Conservation (phyloP, 768 basidiomycete species). For the Collybia nuda region DNA sequence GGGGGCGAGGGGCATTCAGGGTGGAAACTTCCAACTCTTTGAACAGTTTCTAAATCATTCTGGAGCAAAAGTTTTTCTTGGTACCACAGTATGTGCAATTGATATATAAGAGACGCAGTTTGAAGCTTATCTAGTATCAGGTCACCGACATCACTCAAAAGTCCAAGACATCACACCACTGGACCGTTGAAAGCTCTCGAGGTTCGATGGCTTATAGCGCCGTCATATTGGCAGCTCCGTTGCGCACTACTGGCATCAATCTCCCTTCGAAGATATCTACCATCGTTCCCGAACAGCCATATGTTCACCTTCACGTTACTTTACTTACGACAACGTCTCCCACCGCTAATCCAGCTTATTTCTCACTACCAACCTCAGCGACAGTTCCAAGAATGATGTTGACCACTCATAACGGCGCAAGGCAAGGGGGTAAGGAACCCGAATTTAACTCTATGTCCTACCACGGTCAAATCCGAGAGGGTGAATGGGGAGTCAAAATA, state of each 20-base stretch:
- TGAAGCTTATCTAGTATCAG: slow-evolving; percentile 26
- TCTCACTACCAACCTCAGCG: slow-evolving; percentile 48
- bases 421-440: slow-evolving; percentile 56
- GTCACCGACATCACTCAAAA: slow-evolving; percentile 51
- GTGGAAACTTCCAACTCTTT: slow-evolving; percentile 87
- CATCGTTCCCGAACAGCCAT: slow-evolving; percentile 68
- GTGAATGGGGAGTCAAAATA: slow-evolving; percentile 82
- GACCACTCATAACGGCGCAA: slow-evolving; percentile 66
- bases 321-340: slow-evolving; percentile 77
- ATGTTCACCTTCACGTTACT: slow-evolving; percentile 87
- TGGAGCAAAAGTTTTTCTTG: slow-evolving; percentile 66
- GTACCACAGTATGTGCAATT: slow-evolving; percentile 54
- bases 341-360: slow-evolving; percentile 63
- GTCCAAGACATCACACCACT: slow-evolving; percentile 41
- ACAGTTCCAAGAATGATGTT: slow-evolving; percentile 64
- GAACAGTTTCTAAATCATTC: slow-evolving; percentile 75
- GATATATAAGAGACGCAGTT: not conserved
- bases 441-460: slow-evolving; percentile 90
- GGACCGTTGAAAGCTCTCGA: slow-evolving; percentile 50
- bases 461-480: slow-evolving; percentile 56
- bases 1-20: slow-evolving; percentile 63
- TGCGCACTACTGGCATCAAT: slow-evolving; percentile 62
- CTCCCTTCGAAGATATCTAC: slow-evolving; percentile 47
- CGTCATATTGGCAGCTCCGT: slow-evolving; percentile 87
- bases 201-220: slow-evolving; percentile 60